Evolutionary conservation across 805 yeast genomes (phyloP), one percentile per base, ranked within the genome.

Genomic region (Alloascoidea hylecoeti): DNA sequence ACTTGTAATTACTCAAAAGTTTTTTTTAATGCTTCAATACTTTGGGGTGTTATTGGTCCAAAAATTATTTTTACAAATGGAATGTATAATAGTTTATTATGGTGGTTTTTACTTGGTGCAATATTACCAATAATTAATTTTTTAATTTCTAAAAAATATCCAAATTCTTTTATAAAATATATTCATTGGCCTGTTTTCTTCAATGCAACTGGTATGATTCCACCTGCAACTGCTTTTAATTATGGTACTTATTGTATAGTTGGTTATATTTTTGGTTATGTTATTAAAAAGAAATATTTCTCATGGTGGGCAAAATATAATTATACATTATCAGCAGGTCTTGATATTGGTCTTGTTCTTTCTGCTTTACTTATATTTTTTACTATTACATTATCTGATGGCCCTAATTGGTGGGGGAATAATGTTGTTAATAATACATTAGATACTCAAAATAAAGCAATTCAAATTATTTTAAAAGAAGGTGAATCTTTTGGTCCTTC

Each of bases 221-320:
- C 89, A 13, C 88, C 89, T 33, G 78, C 82, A 28, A 75, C 85
- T 3, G 75, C 81, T 18, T 77, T 75, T 53, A 76, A 75, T 52
- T 76, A 75, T 53, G 66, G 70, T 18, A 55, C 72, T 4, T 77
- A 68, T 58, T 68, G 75, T 43, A 51, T 62, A 27, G 61, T 71
- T 32, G 79, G 82, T 3, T 65, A 64, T 43, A 37, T 63, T 3
- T 78, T 78, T 58, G 74, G 73, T 58, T 73, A 65, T 55, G 61
- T 63, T 47, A 56, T 78, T 41, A 73, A 72, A 42, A 63, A 70
- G 37, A 60, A 63, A 42, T 75, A 71, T 56, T 59, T 70, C 37
- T 57, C 64, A 35, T 79, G 86, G 88, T 79, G 88, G 86, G 76
- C 77, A 33, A 78, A 77, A 53, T 79, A 79, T 53, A 78, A 77